Base-by-base conservation (phyloP, 208 protist species). In the Leishmania martiniquensis region DNA sequence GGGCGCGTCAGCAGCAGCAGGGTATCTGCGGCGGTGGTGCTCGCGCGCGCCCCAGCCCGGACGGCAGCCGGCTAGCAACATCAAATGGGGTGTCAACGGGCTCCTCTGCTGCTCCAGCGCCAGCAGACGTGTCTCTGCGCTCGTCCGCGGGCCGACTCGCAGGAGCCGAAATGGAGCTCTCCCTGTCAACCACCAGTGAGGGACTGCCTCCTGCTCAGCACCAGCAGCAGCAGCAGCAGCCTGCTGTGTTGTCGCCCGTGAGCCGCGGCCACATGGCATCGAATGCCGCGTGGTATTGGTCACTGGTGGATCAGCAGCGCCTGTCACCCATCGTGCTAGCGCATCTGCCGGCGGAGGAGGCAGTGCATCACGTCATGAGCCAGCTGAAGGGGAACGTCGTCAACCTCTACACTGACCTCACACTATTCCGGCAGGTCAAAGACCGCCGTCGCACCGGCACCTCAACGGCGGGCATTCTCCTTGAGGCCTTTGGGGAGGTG, bases 361-460 rank as follows among this genome's bases (percentile, higher is more conserved):
- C 90, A 0, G 86, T 93, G 62, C 85, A 87, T 32, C 89, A 96
- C 78, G 85, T 98, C 25, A 92, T 98, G 85, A 78, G 86, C 25
- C 87, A 95, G 72, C 82, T 98, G 45, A 98, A 98, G 78, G 95
- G 89, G 13, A 92, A 88, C 66, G 89, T 93, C 15, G 72, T 98
- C 55, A 98, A 98, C 82, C 52, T 95, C 15, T 96, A 95, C 86
- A 95, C 93, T 13, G 95, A 98, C 75, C 88, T 96, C 57, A 55
- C 78, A 32, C 85, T 98, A 3, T 95, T 97, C 60, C 87, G 91
- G 1, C 85, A 93, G 63, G 87, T 96, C 10, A 88, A 91, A 80
- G 93, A 98, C 52, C 87, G 88, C 25, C 75, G 89, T 3, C 86
- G 88, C 6, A 85, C 80, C 13, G 93, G 91, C 13, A 85, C 83